Conservation (phyloP, 306 rosid genomes). For the Rubus idaeus region DNA sequence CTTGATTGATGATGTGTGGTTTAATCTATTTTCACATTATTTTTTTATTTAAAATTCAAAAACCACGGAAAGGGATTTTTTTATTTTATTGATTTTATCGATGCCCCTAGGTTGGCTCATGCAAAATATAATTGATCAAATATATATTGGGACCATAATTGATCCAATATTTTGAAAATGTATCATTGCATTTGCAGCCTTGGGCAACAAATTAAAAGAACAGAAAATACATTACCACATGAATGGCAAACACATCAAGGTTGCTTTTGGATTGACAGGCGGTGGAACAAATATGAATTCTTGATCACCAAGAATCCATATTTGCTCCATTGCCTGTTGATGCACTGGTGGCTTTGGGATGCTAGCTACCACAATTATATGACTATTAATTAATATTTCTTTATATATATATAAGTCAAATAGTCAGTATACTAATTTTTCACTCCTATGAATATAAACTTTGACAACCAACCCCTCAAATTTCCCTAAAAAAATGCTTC, state of each 20-base stretch:
- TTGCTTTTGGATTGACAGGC: constrained; percentile 62
- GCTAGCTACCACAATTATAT: neutral
- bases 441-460: too few species aligned
- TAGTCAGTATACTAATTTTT: too few species aligned
- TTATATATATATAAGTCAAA: too few species aligned
- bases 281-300: constrained; percentile 85
- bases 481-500: too few species aligned
- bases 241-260: constrained; percentile 8
- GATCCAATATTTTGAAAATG: constrained; percentile 4
- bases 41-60: neutral
- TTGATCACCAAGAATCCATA: constrained; percentile 39
- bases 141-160: neutral
- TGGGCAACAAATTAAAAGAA: neutral
- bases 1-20: neutral
- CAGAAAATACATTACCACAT: neutral
- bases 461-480: too few species aligned
- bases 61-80: neutral
- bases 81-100: neutral
- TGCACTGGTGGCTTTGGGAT: constrained; percentile 20
- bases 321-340: constrained; percentile 55
- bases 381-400: neutral
- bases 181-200: constrained; percentile 1
- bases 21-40: neutral
- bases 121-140: neutral
- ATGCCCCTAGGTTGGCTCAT: neutral